A percentile compares a stretch with the other conserved stretches of the same genome.
These are phyloP conservation scores for Tremella fuciformis DNA, from an alignment of 768 basidiomycete genomes.

Conservation along the genomic window DNA sequence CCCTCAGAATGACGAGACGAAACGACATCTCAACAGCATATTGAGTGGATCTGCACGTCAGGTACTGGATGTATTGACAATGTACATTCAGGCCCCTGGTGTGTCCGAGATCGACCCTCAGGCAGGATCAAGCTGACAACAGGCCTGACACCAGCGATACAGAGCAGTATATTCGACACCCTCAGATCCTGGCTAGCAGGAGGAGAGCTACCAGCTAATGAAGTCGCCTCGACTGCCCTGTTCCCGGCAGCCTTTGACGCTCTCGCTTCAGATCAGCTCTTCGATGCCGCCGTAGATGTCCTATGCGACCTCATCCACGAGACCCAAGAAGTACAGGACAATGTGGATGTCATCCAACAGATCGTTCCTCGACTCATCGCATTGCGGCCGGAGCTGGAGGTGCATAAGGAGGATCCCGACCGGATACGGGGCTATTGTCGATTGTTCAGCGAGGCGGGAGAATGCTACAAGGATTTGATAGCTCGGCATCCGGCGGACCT, in stretches of 20 bases:
- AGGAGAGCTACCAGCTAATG: slow-evolving; percentile 69
- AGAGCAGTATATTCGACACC: slow-evolving; percentile 77
- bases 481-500: slow-evolving; percentile 87
- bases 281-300: slow-evolving; percentile 86
- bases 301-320: slow-evolving; percentile 95
- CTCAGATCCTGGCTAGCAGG: slow-evolving; percentile 82
- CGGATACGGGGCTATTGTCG: slow-evolving; percentile 83
- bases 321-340: slow-evolving; percentile 94
- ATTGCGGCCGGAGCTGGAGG: slow-evolving; percentile 62
- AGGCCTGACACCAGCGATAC: slow-evolving; percentile 80
- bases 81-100: slow-evolving; percentile 90
- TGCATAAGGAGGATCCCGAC: slow-evolving; percentile 67
- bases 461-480: slow-evolving; percentile 85
- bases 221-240: slow-evolving; percentile 71
- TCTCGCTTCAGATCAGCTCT: slow-evolving; percentile 76
- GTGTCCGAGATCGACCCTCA: slow-evolving; percentile 39
- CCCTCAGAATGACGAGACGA: slow-evolving; percentile 3
- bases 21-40: slow-evolving; percentile 15
- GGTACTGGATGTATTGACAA: slow-evolving; percentile 71
- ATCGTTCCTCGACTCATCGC: slow-evolving; percentile 83
- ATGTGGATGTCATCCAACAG: slow-evolving; percentile 79
- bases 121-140: background rate
- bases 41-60: slow-evolving; percentile 56
- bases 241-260: slow-evolving; percentile 81
- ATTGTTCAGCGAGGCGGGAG: slow-evolving; percentile 94